Conservation (phyloP, 495 filamentous ascomycete species). For the Aspergillus indologenus region DNA sequence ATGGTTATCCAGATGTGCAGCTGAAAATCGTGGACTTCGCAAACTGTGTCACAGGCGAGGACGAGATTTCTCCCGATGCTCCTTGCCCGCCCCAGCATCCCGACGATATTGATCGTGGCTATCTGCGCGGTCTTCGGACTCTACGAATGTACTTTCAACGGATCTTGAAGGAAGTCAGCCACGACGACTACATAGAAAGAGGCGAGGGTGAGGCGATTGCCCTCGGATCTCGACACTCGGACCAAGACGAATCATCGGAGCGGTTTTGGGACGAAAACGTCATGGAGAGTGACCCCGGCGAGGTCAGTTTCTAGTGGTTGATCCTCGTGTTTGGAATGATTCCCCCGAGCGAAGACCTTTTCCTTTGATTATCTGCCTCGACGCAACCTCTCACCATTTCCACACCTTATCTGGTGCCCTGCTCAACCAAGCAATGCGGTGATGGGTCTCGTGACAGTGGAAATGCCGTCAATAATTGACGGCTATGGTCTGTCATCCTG, state of each 20-base stretch:
- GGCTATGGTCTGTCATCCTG: conserved; percentile 11
- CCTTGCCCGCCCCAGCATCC: conserved; percentile 81
- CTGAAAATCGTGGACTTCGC: conserved; percentile 98
- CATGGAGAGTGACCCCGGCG: conserved; percentile 43
- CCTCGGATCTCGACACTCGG: conserved; percentile 28
- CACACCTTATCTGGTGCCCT: background rate
- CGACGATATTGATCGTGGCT: conserved; percentile 79
- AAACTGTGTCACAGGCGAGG: conserved; percentile 90
- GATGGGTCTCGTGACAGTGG: conserved; percentile 17
- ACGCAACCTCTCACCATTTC: background rate
- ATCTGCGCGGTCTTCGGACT: conserved; percentile 78
- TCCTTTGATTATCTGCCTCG: conserved; percentile 3
- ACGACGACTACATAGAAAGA: conserved; percentile 51
- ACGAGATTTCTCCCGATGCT: conserved; percentile 56
- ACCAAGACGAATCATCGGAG: conserved; percentile 29
- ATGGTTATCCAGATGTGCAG: conserved; percentile 57
- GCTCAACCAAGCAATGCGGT: conserved; percentile 9
- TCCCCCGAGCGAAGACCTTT: background rate
- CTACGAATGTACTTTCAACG: conserved; percentile 81
- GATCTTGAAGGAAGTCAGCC: conserved; percentile 76
- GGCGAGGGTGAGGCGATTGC: conserved; percentile 48
- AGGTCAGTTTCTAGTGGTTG: conserved; percentile 42
- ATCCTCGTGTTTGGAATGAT: conserved; percentile 2
- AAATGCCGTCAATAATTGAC: background rate
- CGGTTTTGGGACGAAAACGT: conserved; percentile 44